These are phyloP conservation scores for Lachnellula subtilissima DNA, from an alignment of 2,329 filamentous ascomycete species.

Conservation along the genomic window DNA sequence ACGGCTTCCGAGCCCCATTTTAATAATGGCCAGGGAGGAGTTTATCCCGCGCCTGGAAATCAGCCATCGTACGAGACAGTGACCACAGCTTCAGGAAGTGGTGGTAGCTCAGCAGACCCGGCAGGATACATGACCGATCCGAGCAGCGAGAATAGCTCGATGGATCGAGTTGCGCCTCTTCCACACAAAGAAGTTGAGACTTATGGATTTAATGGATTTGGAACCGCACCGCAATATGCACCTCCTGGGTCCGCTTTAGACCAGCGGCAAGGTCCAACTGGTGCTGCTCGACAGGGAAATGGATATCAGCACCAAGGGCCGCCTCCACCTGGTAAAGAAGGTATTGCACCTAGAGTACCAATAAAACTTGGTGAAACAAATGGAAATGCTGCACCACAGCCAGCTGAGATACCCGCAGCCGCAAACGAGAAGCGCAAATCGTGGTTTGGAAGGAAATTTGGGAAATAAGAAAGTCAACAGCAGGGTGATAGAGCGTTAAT, in stretches of 20 bases:
- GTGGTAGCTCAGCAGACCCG: constrained; percentile 65
- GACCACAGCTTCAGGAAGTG: constrained; percentile 69
- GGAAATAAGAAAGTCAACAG: constrained; percentile 45
- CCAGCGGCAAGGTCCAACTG: constrained; percentile 25
- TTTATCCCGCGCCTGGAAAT: constrained; percentile 27
- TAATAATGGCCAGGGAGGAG: constrained; percentile 21
- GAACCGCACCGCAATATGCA: constrained; percentile 36
- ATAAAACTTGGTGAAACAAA: constrained; percentile 27
- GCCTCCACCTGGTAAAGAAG: constrained; percentile 23
- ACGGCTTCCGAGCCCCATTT: constrained; percentile 31
- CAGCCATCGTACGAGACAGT: constrained; percentile 74
- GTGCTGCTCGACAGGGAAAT: constrained; percentile 15
- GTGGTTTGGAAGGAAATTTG: constrained; percentile 82
- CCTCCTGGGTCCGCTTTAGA: constrained; percentile 34
- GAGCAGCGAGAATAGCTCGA: constrained; percentile 84
- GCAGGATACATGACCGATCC: constrained; percentile 81
- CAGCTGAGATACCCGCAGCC: constrained; percentile 4
- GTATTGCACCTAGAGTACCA: constrained; percentile 17
- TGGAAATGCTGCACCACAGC: constrained; percentile 14
- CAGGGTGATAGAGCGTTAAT: not conserved
- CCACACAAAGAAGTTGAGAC: constrained; percentile 51
- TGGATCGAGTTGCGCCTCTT: constrained; percentile 64
- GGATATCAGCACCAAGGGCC: constrained; percentile 15
- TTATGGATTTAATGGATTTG: constrained; percentile 54
- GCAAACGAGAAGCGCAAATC: constrained; percentile 73